Conservation (phyloP, 805 yeast genomes). For the Nakazawaea peltata region DNA sequence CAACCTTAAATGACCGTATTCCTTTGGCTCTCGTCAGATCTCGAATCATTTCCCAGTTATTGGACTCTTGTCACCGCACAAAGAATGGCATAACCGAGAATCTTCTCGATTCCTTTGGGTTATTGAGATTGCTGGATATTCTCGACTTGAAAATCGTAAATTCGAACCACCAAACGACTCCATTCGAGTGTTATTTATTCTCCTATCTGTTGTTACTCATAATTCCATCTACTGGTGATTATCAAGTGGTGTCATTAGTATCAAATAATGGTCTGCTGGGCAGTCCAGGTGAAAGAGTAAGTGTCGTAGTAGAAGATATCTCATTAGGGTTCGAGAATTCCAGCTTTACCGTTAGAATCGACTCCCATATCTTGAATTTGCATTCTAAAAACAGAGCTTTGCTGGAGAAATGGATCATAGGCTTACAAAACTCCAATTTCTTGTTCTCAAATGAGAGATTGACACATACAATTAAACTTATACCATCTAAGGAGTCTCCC, state of each 20-base stretch:
- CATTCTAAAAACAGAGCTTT: not conserved
- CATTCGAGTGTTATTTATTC: constrained; percentile 20
- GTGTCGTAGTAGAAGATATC: no score
- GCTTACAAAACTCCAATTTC: constrained; percentile 16
- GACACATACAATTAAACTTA: constrained; percentile 17
- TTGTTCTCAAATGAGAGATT: constrained; percentile 17
- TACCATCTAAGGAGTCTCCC: not conserved
- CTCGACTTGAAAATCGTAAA: constrained; percentile 2
- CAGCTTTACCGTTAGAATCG: no score
- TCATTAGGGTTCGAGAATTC: no score
- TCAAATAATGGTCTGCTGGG: no score
- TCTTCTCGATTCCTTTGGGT: constrained; percentile 19
- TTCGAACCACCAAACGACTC: not conserved
- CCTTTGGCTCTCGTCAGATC: constrained; percentile 12
- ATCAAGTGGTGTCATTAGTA: not conserved
- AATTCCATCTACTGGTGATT: no score
- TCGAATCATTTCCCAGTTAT: no score
- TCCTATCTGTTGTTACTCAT: constrained; percentile 16
- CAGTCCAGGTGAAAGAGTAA: not conserved
- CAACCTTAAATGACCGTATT: not conserved
- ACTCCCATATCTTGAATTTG: not conserved
- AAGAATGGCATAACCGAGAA: constrained; percentile 11
- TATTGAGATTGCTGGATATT: constrained; percentile 22
- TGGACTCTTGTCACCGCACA: no score
- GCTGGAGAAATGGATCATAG: constrained; percentile 23